Percentiles rank a stretch among this genome's conserved stretches.
These are phyloP conservation scores for Ophiostoma perfectum DNA, from an alignment of 2,329 filamentous ascomycete genomes.

Conservation along the genomic window DNA sequence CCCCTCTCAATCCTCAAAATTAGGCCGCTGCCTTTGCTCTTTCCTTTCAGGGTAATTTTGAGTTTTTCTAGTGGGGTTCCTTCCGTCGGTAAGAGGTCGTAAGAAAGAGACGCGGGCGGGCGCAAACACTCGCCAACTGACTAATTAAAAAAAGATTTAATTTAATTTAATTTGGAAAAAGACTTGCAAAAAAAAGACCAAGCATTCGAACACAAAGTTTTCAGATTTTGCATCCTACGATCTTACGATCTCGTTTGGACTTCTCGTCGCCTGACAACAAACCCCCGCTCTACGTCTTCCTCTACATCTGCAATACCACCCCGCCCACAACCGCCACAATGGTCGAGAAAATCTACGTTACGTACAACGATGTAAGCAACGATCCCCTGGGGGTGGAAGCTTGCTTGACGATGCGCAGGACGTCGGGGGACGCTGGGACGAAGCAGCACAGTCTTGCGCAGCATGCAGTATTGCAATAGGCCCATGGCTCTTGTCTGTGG, in stretches of 20 bases:
- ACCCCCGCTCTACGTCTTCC: no score
- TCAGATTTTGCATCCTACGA: background rate
- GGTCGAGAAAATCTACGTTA: conserved; percentile 82
- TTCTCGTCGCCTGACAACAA: background rate
- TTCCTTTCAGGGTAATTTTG: background rate
- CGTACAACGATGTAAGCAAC: conserved; percentile 74
- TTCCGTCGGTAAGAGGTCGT: background rate
- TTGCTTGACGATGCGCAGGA: no score
- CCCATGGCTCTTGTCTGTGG: no score
- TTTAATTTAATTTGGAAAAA: conserved; percentile 1
- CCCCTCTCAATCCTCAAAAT: background rate
- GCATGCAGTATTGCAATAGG: no score
- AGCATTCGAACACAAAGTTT: background rate
- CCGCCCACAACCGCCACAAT: conserved; percentile 46
- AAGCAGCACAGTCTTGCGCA: no score
- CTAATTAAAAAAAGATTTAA: background rate
- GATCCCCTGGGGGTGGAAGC: no score
- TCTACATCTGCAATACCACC: background rate
- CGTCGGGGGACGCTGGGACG: no score
- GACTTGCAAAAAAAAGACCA: background rate
- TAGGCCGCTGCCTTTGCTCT: background rate
- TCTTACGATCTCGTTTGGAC: conserved; percentile 5
- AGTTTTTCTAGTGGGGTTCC: conserved; percentile 14
- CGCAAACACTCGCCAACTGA: conserved; percentile 9
- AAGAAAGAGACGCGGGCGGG: background rate